Evolutionary conservation across 2,329 filamentous ascomycete species (phyloP).

Genomic region (Drechslerella stenobrocha): DNA sequence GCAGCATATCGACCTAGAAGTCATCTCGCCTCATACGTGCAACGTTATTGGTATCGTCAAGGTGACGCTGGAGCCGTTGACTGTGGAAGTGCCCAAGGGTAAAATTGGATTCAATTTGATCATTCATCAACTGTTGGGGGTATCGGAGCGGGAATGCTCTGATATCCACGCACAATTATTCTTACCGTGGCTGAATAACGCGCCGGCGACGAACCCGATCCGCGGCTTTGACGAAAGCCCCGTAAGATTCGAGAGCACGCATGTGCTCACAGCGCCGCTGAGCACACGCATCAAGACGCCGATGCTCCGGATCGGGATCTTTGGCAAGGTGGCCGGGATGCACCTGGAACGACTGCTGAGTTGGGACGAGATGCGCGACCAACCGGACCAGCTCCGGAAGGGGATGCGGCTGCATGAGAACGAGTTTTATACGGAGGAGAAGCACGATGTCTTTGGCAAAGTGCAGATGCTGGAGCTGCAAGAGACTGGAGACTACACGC

Average conservation of each 20-base stretch:
- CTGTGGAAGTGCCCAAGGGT: slow-evolving; percentile 84
- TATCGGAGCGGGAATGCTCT: slow-evolving; percentile 91
- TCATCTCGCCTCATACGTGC: slow-evolving; percentile 87
- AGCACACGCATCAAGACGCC: slow-evolving; percentile 70
- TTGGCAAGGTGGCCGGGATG: slow-evolving; percentile 86
- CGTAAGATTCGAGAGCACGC: slow-evolving; percentile 93
- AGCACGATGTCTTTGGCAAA: slow-evolving; percentile 86
- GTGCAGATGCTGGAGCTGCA: slow-evolving; percentile 89
- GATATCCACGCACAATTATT: slow-evolving; percentile 97
- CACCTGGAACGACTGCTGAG: slow-evolving; percentile 95
- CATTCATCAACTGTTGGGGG: slow-evolving; percentile 93
- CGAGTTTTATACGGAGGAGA: slow-evolving; percentile 90
- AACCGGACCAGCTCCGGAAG: slow-evolving; percentile 62
- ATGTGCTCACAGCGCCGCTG: slow-evolving; percentile 92
- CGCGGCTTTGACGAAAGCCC: slow-evolving; percentile 89
- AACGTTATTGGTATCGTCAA: slow-evolving; percentile 89
- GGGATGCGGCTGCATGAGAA: slow-evolving; percentile 79
- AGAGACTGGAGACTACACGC: slow-evolving; percentile 85
- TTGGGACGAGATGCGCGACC: slow-evolving; percentile 97
- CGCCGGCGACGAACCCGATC: slow-evolving; percentile 94
- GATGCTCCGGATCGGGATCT: slow-evolving; percentile 82
- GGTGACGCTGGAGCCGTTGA: slow-evolving; percentile 88
- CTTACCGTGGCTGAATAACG: slow-evolving; percentile 84
- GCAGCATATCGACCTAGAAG: slow-evolving; percentile 88
- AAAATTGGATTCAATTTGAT: slow-evolving; percentile 98